These are phyloP conservation scores for Phytophthora pisi DNA, from an alignment of 352 stramenopile genomes.

Conservation along the genomic window DNA sequence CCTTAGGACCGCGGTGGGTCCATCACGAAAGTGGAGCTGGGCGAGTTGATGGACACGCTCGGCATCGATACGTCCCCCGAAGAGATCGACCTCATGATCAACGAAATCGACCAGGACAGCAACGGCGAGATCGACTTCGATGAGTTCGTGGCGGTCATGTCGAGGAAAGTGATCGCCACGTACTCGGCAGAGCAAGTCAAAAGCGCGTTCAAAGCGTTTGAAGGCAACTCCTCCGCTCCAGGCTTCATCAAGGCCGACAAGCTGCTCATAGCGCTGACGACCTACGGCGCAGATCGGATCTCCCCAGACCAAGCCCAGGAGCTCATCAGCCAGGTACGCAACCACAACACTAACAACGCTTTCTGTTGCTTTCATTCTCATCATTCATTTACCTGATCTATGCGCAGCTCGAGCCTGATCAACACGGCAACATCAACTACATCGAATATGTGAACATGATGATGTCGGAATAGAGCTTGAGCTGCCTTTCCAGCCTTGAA, in stretches of 20 bases:
- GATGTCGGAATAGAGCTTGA: constrained; percentile 80
- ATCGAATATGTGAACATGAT: constrained; percentile 96
- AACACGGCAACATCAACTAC: constrained; percentile 94
- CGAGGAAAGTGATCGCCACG: constrained; percentile 92
- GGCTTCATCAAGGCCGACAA: constrained; percentile 87
- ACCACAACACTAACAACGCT: not conserved
- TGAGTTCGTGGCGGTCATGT: constrained; percentile 96
- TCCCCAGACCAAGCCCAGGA: constrained; percentile 91
- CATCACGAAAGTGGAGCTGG: constrained; percentile 94
- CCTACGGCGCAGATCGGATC: constrained; percentile 91
- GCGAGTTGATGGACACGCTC: constrained; percentile 93
- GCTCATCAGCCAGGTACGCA: constrained; percentile 84
- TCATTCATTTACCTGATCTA: constrained; percentile 8
- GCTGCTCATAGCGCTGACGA: constrained; percentile 86
- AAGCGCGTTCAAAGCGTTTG: constrained; percentile 86
- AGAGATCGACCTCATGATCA: constrained; percentile 96
- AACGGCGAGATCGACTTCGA: constrained; percentile 96
- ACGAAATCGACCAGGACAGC: constrained; percentile 95
- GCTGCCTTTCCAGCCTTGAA: constrained; percentile 6
- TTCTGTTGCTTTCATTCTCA: not conserved
- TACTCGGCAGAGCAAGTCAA: constrained; percentile 95
- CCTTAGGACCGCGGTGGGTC: constrained; percentile 89
- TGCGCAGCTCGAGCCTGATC: constrained; percentile 89
- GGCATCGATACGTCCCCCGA: constrained; percentile 93
- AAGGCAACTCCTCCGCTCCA: constrained; percentile 64